These are phyloP conservation scores for Alternaria ventricosa DNA, from an alignment of 2,329 filamentous ascomycete species.

Conservation along the genomic window DNA sequence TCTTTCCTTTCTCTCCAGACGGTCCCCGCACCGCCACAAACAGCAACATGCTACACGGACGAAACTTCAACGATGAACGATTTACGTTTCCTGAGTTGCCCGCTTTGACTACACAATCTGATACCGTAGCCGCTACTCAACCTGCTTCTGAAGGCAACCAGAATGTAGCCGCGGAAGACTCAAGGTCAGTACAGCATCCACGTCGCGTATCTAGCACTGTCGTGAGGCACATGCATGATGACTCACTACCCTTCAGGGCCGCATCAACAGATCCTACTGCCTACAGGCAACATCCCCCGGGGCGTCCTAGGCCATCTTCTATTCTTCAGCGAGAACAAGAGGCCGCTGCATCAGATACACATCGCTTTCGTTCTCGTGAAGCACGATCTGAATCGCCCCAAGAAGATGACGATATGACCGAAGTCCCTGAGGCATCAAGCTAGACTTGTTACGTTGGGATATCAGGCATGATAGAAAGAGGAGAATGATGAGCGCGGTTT, in stretches of 20 bases:
- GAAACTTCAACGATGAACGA: background rate
- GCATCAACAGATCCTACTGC: background rate
- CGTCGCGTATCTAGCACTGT: background rate
- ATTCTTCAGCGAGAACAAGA: accelerated
- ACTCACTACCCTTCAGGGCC: background rate
- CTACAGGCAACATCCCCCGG: background rate
- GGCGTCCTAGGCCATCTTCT: background rate
- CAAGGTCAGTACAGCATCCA: background rate
- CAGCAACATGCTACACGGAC: background rate
- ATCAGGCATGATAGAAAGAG: background rate
- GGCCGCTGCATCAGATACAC: background rate
- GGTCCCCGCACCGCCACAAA: background rate
- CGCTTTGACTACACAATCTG: background rate
- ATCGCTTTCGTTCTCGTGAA: background rate
- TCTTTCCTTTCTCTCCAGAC: background rate
- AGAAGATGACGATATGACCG: background rate
- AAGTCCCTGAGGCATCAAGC: background rate
- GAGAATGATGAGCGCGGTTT: background rate
- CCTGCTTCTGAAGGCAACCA: background rate
- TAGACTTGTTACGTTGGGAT: background rate
- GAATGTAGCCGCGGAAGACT: background rate
- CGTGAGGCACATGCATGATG: background rate
- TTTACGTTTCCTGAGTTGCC: background rate
- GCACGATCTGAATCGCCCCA: background rate
- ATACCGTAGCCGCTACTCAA: background rate